Base-by-base conservation (phyloP, 805 yeast species). In the Debaryomyces hansenii region DNA sequence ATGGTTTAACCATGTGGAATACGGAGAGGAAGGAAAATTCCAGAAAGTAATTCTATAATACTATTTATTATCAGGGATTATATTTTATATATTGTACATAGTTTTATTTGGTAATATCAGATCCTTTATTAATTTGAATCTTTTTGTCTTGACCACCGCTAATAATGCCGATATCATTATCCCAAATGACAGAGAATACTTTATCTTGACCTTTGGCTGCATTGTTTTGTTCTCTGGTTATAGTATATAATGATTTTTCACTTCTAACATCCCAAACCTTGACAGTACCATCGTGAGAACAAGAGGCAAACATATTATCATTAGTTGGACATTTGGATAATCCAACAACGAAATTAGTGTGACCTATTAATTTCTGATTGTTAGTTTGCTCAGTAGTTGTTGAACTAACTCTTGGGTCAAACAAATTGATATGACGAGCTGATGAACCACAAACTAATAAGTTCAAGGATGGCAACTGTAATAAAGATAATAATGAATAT, bases 181-280 rank as follows among this genome's bases (percentile, higher is more conserved):
- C 85, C 98, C 98, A 94, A 56, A 80, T 84, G 42, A 90, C 92
- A 28, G 87, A 89, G 63, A 90, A 89, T 18, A 92, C 91, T 61
- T 91, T 90, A 41, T 78, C 72, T 44, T 78, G 74, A 14, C 69
- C 71, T 52, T 70, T 73, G 27, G 57, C 52, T 28, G 67, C 70
- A 9, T 69, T 70, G 2, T 70, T 67, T 14, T 79, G 74, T 59
- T 89, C 86, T 65, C 98, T 82, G 12, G 86, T 79, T 41, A 94
- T 82, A 5, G 95, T 87, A 65, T 87, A 90, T 71, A 94, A 72
- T 10, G 94, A 78, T 57, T 83, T 80, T 52, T 84, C 86, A 4
- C 97, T 86, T 60, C 99, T 83, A 8, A 92, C 79, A 66, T 92
- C 99, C 99, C 99, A 94, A 16, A 94, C 86, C 59, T 90, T 84